A percentile compares a stretch with the other conserved stretches of the same genome.
These are phyloP conservation scores for Hypomontagnella submonticulosa DNA, from an alignment of 495 filamentous ascomycete genomes.

Conservation along the genomic window DNA sequence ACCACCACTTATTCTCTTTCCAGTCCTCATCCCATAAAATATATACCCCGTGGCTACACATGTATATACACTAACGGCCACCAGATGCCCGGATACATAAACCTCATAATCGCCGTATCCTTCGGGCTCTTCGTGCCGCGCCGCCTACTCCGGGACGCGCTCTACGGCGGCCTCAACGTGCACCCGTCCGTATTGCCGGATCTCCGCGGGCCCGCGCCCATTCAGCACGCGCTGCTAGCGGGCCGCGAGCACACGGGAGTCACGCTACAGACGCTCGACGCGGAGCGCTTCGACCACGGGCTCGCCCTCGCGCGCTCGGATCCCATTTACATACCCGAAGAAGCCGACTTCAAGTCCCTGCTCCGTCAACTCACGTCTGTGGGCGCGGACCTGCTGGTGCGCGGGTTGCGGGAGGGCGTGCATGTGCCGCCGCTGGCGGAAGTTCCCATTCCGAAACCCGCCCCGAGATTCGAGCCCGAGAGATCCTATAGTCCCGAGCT, in stretches of 20 bases:
- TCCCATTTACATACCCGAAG: slow-evolving; percentile 37
- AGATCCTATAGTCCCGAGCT: too few species aligned
- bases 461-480: not conserved
- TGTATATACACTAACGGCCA: not conserved
- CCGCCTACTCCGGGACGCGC: slow-evolving; percentile 71
- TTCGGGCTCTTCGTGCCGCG: slow-evolving; percentile 91
- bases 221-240: slow-evolving; percentile 80
- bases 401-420: slow-evolving; percentile 65
- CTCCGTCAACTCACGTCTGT: slow-evolving; percentile 56
- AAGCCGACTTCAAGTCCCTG: slow-evolving; percentile 34
- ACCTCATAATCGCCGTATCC: slow-evolving; percentile 93
- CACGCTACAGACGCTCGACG: slow-evolving; percentile 86
- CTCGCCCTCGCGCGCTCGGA: slow-evolving; percentile 71
- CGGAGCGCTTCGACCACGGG: slow-evolving; percentile 79
- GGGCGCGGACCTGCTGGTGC: slow-evolving; percentile 71
- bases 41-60: not conserved
- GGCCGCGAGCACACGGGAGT: slow-evolving; percentile 69
- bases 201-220: slow-evolving; percentile 76
- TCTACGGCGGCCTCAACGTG: slow-evolving; percentile 91
- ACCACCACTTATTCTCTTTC: not conserved
- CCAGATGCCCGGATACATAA: slow-evolving; percentile 72
- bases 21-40: not conserved
- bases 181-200: slow-evolving; percentile 95
- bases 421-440: slow-evolving; percentile 72
- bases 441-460: not conserved